These are phyloP conservation scores for Tolypocladium paradoxum DNA, from an alignment of 2,329 filamentous ascomycete genomes.

Conservation along the genomic window DNA sequence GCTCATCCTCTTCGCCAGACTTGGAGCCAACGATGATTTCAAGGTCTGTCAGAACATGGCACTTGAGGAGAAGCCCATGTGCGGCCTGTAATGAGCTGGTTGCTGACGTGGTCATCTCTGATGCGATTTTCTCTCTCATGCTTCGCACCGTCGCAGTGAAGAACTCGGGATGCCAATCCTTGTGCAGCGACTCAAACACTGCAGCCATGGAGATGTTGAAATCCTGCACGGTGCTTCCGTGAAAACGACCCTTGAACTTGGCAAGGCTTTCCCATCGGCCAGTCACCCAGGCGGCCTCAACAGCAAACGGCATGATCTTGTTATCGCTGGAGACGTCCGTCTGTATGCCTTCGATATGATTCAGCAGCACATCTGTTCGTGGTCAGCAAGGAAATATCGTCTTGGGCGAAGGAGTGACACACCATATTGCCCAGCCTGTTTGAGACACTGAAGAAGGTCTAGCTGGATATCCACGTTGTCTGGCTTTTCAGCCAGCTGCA, in stretches of 20 bases:
- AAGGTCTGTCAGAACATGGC: constrained; percentile 81
- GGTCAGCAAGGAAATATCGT: constrained; percentile 7
- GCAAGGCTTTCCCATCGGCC: constrained; percentile 68
- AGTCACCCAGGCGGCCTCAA: constrained; percentile 87
- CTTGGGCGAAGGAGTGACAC: constrained; percentile 14
- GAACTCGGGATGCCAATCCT: constrained; percentile 34
- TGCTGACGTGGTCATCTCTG: constrained; percentile 62
- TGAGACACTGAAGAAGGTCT: constrained; percentile 77
- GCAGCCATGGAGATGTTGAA: constrained; percentile 74
- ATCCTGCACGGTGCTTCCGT: constrained; percentile 40
- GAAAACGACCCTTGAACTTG: constrained; percentile 49
- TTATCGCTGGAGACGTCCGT: constrained; percentile 39
- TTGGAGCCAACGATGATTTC: constrained; percentile 57
- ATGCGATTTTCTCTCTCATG: constrained; percentile 60
- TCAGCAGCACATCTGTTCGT: constrained; percentile 64
- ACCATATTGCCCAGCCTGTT: constrained; percentile 94
- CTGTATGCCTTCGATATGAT: constrained; percentile 72
- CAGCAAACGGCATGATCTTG: constrained; percentile 68
- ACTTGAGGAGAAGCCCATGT: constrained; percentile 73
- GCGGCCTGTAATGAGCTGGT: constrained; percentile 75
- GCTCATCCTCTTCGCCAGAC: constrained; percentile 28
- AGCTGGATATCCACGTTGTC: constrained; percentile 67
- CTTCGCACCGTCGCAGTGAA: constrained; percentile 49
- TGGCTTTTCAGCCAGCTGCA: constrained; percentile 71
- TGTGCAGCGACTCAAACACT: constrained; percentile 47